These are phyloP conservation scores for Nakazawaea molendinolei DNA, from an alignment of 805 yeast genomes.

Conservation along the genomic window DNA sequence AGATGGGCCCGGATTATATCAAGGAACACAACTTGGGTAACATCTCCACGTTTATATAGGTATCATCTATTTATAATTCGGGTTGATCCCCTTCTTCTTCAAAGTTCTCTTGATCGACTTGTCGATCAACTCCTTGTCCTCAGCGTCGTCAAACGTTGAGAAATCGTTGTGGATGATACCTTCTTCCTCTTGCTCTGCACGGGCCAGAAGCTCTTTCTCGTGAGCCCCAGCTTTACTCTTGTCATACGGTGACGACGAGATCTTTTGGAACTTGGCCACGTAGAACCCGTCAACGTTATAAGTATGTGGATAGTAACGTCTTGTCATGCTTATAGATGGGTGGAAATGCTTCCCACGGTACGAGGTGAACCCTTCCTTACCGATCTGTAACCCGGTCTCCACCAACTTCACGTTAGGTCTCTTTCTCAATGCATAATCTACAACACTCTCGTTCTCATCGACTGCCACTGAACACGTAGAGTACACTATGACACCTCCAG, in stretches of 20 bases:
- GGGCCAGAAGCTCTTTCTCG: constrained; percentile 77
- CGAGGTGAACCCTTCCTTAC: constrained; percentile 92
- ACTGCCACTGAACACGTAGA: constrained; percentile 98
- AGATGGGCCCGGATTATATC: constrained; percentile 83
- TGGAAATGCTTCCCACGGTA: constrained; percentile 91
- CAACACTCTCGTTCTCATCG: constrained; percentile 97
- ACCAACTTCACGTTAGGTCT: constrained; percentile 95
- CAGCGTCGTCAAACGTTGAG: constrained; percentile 71
- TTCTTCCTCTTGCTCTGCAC: constrained; percentile 76
- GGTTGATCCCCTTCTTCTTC: constrained; percentile 69
- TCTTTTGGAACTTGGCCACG: constrained; percentile 94
- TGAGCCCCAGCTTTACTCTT: constrained; percentile 80
- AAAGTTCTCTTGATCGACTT: constrained; percentile 58
- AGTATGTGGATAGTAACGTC: constrained; percentile 97
- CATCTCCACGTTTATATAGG: constrained; percentile 19
- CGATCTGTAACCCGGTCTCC: constrained; percentile 86
- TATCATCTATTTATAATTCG: constrained; percentile 31
- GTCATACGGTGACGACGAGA: constrained; percentile 80
- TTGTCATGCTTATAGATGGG: constrained; percentile 67
- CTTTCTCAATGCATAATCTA: constrained; percentile 93
- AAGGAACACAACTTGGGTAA: constrained; percentile 83
- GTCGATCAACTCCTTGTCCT: constrained; percentile 66
- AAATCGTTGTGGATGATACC: constrained; percentile 83
- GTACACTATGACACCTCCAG: constrained; percentile 92
- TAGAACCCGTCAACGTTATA: constrained; percentile 98